Percentiles rank a stretch among this genome's conserved stretches.
These are phyloP conservation scores for Tinospora cordifolia DNA, from an alignment of 164 flowering plant species.

Conservation along the genomic window DNA sequence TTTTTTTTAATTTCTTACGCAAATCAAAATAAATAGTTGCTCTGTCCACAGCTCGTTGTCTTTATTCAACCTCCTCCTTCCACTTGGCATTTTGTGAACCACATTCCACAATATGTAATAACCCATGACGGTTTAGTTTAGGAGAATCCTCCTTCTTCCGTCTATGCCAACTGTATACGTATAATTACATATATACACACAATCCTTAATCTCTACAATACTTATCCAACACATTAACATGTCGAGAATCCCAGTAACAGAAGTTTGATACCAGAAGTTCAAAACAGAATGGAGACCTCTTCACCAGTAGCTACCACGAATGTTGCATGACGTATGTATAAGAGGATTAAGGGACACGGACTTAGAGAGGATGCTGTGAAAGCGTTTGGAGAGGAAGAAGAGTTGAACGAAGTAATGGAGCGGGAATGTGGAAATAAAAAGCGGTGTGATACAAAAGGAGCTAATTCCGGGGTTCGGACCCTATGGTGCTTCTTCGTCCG, in stretches of 20 bases:
- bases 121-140: background rate
- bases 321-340: slow-evolving; percentile 6
- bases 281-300: background rate
- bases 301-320: too few relatives aligned
- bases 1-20: too few relatives aligned
- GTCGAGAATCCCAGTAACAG: background rate
- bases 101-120: background rate
- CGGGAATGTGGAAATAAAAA: slow-evolving; percentile 9
- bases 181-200: background rate
- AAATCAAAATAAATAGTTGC: background rate
- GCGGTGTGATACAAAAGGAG: slow-evolving; percentile 2
- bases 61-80: slow-evolving; percentile 6
- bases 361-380: background rate
- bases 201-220: background rate
- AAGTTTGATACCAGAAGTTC: slow-evolving; percentile 11
- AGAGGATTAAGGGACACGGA: slow-evolving; percentile 21
- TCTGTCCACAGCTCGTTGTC: slow-evolving; percentile 13
- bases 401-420: slow-evolving; percentile 5
- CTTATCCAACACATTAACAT: slow-evolving; percentile 6
- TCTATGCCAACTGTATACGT: background rate
- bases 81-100: slow-evolving; percentile 8
- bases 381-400: slow-evolving; percentile 12
- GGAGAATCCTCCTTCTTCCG: background rate
- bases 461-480: too few relatives aligned
- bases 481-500: too few relatives aligned